Base-by-base conservation (phyloP, 208 protist genomes). In the Crithidia fasciculata region DNA sequence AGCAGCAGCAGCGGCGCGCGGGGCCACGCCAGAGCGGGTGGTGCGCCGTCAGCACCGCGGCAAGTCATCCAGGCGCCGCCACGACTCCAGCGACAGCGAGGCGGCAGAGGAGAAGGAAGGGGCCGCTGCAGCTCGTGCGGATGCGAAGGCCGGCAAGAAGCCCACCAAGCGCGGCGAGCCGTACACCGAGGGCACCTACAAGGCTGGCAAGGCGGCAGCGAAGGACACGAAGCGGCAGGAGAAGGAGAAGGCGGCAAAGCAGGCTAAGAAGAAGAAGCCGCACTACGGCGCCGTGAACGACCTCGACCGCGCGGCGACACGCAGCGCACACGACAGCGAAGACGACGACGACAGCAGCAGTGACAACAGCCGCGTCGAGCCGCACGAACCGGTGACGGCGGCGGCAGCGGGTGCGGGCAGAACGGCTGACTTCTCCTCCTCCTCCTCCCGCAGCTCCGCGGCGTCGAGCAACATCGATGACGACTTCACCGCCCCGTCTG, bases 111-210 rank as follows among this genome's bases (percentile, higher is more conserved):
- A 58, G 47, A 44, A 55, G 39, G 45, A 55, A 28, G 37, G 8
- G 2, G 50, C 50, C 15, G 15, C 8, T 37, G 74, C 36, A 2
- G 59, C 53, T 2, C 43, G 37, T 45, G 41, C 13, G 40, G 8
- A 3, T 37, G 53, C 71, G 43, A 64, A 57, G 18, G 60, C 57
- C 4, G 54, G 19, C 57, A 61, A 53, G 52, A 64, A 55, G 50
- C 36, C 6, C 5, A 74, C 63, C 39, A 56, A 72, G 59, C 71
- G 69, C 18, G 71, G 52, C 5, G 75, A 84, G 74, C 78, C 73
- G 44, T 83, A 72, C 61, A 80, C 75, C 13, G 78, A 84, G 61
- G 82, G 80, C 54, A 77, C 77, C 43, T 69, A 73, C 68, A 74
- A 81, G 36, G 15, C 13, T 18, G 59, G 49, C 56, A 79, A 79